Evolutionary conservation across 2,329 filamentous ascomycete genomes (phyloP).

Genomic region (Neofusicoccum kwambonambiense): DNA sequence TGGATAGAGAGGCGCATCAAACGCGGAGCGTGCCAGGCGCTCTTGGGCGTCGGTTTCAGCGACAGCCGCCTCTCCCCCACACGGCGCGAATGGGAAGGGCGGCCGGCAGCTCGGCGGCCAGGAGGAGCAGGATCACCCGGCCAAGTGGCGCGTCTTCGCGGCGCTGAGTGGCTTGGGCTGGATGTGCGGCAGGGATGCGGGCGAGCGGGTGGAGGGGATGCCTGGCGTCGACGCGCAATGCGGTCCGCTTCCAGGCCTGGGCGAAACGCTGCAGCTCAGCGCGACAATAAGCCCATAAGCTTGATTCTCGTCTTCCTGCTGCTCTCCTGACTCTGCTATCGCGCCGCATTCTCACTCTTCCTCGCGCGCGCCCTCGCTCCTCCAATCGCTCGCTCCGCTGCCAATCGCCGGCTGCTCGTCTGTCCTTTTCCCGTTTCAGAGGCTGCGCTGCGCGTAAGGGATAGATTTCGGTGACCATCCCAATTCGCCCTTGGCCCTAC

Average conservation of each 20-base stretch:
- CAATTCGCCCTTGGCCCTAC: background rate
- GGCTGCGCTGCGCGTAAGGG: background rate
- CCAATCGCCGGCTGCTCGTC: background rate
- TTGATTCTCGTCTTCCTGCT: background rate
- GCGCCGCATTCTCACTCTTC: background rate
- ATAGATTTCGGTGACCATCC: constrained; percentile 6
- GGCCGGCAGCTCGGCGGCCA: background rate
- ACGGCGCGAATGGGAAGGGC: background rate
- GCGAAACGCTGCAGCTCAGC: background rate
- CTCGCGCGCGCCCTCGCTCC: background rate
- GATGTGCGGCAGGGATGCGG: constrained; percentile 8
- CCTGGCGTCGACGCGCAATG: constrained; percentile 7
- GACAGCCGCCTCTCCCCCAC: background rate
- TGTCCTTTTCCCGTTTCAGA: background rate
- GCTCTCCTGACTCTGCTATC: background rate
- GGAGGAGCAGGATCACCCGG: constrained; percentile 5
- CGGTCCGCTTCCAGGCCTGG: background rate
- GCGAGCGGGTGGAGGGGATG: background rate
- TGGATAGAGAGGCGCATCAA: background rate
- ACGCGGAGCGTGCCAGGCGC: constrained; percentile 2
- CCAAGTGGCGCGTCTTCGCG: background rate
- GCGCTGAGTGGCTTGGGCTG: background rate
- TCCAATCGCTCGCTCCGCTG: too few relatives aligned
- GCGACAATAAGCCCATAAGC: background rate
- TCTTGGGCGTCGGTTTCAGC: background rate